Percentiles rank a stretch among this genome's conserved stretches.
phyloP scores from a whole-genome alignment of 2,329 filamentous ascomycete genomes.

The Microsporum ferrugineum region DNA sequence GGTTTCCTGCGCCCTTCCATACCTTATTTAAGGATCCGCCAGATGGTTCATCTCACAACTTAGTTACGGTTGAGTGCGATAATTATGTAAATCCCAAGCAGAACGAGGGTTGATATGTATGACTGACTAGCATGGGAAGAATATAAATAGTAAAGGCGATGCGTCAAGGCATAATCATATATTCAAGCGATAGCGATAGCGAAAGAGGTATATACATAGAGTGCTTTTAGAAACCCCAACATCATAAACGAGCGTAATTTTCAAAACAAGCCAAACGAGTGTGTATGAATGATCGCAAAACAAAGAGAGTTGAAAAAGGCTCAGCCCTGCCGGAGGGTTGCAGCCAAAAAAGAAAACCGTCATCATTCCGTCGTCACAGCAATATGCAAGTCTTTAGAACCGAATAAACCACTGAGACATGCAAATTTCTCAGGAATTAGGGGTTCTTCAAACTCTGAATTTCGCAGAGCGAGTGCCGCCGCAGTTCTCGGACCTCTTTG shows the following conservation, averaged over 20 bases:
- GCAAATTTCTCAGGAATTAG: background rate
- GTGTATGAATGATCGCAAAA: background rate
- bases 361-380: background rate
- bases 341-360: background rate
- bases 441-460: background rate
- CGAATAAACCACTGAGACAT: background rate
- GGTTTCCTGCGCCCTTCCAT: background rate
- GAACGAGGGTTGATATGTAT: background rate
- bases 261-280: background rate
- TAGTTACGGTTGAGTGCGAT: no score
- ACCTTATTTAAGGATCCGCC: background rate
- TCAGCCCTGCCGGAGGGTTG: background rate
- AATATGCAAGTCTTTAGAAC: background rate
- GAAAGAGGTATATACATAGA: background rate
- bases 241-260: background rate
- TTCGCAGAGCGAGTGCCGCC: background rate
- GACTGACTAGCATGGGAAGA: background rate
- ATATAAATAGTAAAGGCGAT: background rate
- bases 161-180: background rate
- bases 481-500: background rate
- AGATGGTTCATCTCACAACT: no score
- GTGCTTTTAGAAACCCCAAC: background rate
- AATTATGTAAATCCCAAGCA: no score
- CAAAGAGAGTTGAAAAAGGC: background rate
- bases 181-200: background rate